Percentiles rank a stretch among this genome's conserved stretches.
Evolutionary conservation across 1,139 yeast species (phyloP).

Genomic region (Arxiozyma telluris): DNA sequence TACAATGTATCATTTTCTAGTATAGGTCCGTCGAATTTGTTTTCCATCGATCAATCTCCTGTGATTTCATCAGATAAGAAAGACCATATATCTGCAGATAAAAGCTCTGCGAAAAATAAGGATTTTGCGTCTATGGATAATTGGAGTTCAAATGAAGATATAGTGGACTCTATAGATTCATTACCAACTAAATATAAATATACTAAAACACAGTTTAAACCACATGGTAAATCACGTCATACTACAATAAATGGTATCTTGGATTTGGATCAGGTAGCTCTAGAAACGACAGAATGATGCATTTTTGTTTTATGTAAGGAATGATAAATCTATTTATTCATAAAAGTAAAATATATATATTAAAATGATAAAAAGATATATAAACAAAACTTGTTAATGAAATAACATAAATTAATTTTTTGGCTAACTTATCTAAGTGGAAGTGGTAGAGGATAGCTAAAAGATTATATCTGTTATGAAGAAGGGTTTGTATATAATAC

Average conservation of each 20-base stretch:
- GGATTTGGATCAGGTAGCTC: constrained; percentile 3
- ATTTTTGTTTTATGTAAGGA: not conserved
- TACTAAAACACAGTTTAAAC: not conserved
- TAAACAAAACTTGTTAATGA: not conserved
- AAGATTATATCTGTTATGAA: too few relatives aligned
- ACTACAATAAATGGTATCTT: constrained; percentile 3
- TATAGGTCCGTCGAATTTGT: constrained; percentile 2
- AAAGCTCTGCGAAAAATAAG: not conserved
- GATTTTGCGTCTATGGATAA: not conserved
- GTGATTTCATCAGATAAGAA: not conserved
- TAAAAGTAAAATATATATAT: not conserved
- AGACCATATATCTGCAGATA: not conserved
- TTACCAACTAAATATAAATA: not conserved
- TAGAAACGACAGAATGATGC: constrained; percentile 2
- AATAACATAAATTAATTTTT: too few relatives aligned
- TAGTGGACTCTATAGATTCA: constrained; percentile 1
- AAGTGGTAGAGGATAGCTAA: not conserved
- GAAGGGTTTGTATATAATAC: too few relatives aligned
- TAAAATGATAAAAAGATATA: too few relatives aligned
- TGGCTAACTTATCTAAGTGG: not conserved
- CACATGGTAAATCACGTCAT: not conserved
- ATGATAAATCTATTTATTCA: not conserved
- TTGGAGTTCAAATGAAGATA: constrained; percentile 1
- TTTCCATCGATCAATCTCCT: constrained; percentile 4
- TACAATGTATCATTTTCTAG: constrained; percentile 38